Evolutionary conservation across 2,329 filamentous ascomycete genomes (phyloP).

Genomic region (Neofusicoccum sp.): DNA sequence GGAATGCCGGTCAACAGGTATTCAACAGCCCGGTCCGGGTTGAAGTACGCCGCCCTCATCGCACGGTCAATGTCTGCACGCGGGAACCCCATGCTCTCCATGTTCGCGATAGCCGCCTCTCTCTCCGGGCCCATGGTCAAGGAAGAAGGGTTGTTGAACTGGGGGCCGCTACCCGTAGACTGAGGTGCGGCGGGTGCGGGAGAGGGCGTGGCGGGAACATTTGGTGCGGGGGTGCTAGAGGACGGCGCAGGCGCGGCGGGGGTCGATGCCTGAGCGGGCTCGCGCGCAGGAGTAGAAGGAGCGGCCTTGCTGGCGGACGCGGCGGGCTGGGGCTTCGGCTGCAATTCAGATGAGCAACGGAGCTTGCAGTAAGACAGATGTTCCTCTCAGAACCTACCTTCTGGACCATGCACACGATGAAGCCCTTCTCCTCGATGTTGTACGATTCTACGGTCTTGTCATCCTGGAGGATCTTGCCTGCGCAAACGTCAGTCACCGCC

Average conservation of each 20-base stretch:
- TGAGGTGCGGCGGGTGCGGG: constrained; percentile 48
- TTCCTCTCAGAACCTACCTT: constrained; percentile 63
- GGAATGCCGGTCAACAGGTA: constrained; percentile 93
- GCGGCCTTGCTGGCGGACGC: constrained; percentile 49
- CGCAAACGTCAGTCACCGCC: constrained; percentile 21
- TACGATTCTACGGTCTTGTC: constrained; percentile 94
- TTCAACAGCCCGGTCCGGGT: constrained; percentile 94
- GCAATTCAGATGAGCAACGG: constrained; percentile 25
- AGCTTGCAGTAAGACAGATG: background rate
- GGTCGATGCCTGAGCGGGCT: constrained; percentile 49
- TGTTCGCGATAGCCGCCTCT: constrained; percentile 78
- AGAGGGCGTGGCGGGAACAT: constrained; percentile 51
- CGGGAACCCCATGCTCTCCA: constrained; percentile 97
- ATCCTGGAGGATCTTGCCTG: constrained; percentile 98
- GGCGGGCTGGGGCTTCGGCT: constrained; percentile 68
- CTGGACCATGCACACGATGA: constrained; percentile 97
- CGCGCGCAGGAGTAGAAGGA: constrained; percentile 57
- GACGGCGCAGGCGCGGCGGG: constrained; percentile 55
- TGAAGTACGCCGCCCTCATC: constrained; percentile 95
- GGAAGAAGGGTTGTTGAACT: constrained; percentile 72
- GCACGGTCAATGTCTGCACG: constrained; percentile 85
- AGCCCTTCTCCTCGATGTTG: constrained; percentile 99
- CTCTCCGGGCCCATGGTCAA: constrained; percentile 82
- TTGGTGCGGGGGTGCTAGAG: constrained; percentile 49
- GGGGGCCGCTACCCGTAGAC: constrained; percentile 33